Base-by-base conservation (phyloP, 331 rosid species). In the Malus hybrid region DNA sequence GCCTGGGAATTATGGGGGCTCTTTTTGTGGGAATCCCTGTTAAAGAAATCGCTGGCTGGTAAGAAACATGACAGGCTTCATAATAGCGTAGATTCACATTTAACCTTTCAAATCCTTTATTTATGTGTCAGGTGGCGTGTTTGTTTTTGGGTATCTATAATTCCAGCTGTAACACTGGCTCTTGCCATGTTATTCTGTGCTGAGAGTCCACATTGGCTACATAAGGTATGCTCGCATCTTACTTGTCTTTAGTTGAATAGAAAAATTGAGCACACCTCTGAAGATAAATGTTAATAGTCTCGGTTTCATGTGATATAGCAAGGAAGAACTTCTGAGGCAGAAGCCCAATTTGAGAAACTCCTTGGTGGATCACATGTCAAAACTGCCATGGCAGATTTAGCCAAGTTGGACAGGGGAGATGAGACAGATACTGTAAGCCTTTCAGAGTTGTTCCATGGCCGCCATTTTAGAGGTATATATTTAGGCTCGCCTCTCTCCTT, bases 181-280 rank as follows among this genome's bases (percentile, higher is more conserved):
- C 62, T 87, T 73, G 93, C 85, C 76, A 94, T 94, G 96, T 13
- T 77, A 32, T 87, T 90, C 82, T 94, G 99, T 71, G 96, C 93
- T 14, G 99, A 94, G 87, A 86, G 92, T 88, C 99, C 99, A 7
- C 90, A 88, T 81, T 94, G 99, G 99, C 83, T 94, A 62, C 88
- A 87, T 76, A 94, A 94, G 99, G 99, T 94, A 66, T 70, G 48
- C 48, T 42, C 0, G 14, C 71, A 13, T 34, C 65, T 66, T 70
- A 66, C 7, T 55, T 54, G 50, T 56, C 31, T 59, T 29, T 64
- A 4, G 18, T 27, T 62, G 18, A 28, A 27, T 27, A 7, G 44
- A 16, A 31, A 32, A 18, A 15, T 64, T 16, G 19, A 9, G 24
- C 22, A 32, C 44, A 64, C 34, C 10, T 64, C 22, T 14, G 12